Conservation (phyloP, 2,329 filamentous ascomycete species). For the Ophiocordyceps australis region DNA sequence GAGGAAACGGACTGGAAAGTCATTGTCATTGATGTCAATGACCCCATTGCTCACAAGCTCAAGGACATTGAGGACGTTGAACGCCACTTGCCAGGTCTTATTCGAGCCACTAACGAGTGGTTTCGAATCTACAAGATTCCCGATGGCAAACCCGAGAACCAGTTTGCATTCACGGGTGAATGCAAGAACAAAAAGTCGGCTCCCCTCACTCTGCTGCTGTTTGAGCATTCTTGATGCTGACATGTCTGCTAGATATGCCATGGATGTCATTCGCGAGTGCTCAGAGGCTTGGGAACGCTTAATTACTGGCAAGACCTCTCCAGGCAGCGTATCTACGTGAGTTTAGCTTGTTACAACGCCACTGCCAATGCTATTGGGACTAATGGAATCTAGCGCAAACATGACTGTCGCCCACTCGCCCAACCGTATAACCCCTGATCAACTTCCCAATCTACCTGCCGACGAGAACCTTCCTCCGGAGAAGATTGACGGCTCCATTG, state of each 20-base stretch:
- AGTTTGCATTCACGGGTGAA: constrained; percentile 99
- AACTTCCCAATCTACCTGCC: constrained; percentile 59
- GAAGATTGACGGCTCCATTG: constrained; percentile 88
- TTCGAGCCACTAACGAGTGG: constrained; percentile 98
- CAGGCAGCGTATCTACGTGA: constrained; percentile 68
- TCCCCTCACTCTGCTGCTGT: neutral
- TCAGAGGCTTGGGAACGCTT: constrained; percentile 94
- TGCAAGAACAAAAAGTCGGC: constrained; percentile 97
- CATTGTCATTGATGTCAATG: constrained; percentile 97
- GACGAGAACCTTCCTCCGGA: constrained; percentile 68
- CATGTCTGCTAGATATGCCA: constrained; percentile 51
- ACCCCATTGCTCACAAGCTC: constrained; percentile 88
- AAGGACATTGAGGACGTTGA: constrained; percentile 99
- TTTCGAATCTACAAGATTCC: constrained; percentile 99
- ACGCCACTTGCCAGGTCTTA: constrained; percentile 88
- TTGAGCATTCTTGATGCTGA: constrained; percentile 1
- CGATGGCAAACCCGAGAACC: constrained; percentile 99
- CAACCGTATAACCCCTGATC: constrained; percentile 48
- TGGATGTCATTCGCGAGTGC: constrained; percentile 90
- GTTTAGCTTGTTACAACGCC: constrained; percentile 15
- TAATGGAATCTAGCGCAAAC: constrained; percentile 51
- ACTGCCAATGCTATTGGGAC: constrained; percentile 1
- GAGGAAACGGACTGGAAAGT: constrained; percentile 99
- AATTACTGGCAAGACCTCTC: constrained; percentile 71
- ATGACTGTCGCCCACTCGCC: constrained; percentile 54